Percentiles rank a stretch among this genome's conserved stretches.
phyloP scores from a whole-genome alignment of 2,329 filamentous ascomycete species.

The Stemphylium lycopersici region DNA sequence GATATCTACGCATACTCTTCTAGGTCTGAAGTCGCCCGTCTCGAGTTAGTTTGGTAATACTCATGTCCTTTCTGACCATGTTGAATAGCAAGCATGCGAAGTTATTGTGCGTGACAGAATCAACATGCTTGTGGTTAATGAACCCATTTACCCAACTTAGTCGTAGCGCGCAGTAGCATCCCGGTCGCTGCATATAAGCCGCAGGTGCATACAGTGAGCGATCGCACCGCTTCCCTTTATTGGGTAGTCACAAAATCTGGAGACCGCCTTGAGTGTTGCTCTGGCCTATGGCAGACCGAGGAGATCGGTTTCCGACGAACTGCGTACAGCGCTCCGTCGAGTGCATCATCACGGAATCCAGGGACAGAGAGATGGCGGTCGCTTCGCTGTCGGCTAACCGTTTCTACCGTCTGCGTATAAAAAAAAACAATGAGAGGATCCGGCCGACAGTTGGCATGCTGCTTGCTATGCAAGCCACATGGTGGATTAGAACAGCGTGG shows the following conservation, averaged over 20 bases:
- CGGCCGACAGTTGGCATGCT: not conserved
- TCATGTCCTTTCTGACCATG: not conserved
- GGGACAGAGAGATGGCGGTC: not conserved
- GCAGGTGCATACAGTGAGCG: conserved; percentile 15
- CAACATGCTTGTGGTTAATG: conserved; percentile 11
- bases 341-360: not conserved
- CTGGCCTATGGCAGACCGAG: conserved; percentile 13
- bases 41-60: not conserved
- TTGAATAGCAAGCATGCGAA: conserved; percentile 4
- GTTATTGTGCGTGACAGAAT: conserved; percentile 1
- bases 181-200: conserved; percentile 20
- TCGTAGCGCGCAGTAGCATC: conserved; percentile 15
- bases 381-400: not conserved
- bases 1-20: not conserved
- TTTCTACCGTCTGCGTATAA: not conserved
- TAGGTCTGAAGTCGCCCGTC: not conserved
- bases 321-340: not conserved
- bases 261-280: conserved; percentile 4
- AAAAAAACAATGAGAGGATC: not conserved
- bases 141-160: conserved; percentile 24
- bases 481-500: not conserved
- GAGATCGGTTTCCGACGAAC: not conserved
- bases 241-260: conserved; percentile 12
- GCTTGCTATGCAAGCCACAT: conserved; percentile 6
- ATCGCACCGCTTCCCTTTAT: conserved; percentile 8